phyloP scores from a whole-genome alignment of 2,329 filamentous ascomycete species.

The Rhexocercosporidium sp. region DNA sequence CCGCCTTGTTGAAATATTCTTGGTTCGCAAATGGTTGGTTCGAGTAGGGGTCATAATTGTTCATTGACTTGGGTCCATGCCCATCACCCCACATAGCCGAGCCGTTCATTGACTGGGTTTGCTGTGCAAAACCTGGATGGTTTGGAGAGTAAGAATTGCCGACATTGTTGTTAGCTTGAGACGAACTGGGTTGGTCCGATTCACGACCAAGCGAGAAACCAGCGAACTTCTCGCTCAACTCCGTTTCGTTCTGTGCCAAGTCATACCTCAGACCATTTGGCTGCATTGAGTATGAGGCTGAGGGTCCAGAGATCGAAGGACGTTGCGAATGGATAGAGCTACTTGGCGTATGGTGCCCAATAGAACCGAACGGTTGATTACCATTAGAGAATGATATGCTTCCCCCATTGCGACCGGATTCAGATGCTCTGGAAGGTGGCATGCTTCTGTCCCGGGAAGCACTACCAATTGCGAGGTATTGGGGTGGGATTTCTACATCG shows the following conservation, averaged over 20 bases:
- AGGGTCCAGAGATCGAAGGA: slow-evolving; percentile 49
- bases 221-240: slow-evolving; percentile 39
- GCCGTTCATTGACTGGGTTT: slow-evolving; percentile 31
- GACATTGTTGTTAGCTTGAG: slow-evolving; percentile 31
- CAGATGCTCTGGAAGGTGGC: slow-evolving; percentile 60
- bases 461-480: slow-evolving; percentile 51
- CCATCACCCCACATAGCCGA: slow-evolving; percentile 40
- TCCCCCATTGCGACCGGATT: slow-evolving; percentile 45
- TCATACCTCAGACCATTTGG: slow-evolving; percentile 46
- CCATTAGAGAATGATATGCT: slow-evolving; percentile 32
- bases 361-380: slow-evolving; percentile 37
- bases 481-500: slow-evolving; percentile 34
- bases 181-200: slow-evolving; percentile 28
- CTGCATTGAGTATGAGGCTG: slow-evolving; percentile 54
- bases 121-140: slow-evolving; percentile 33
- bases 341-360: slow-evolving; percentile 47
- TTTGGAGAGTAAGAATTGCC: slow-evolving; percentile 37
- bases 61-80: slow-evolving; percentile 34
- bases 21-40: slow-evolving; percentile 40
- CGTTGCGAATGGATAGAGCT: slow-evolving; percentile 55
- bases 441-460: slow-evolving; percentile 59
- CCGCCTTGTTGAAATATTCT: slow-evolving; percentile 36
- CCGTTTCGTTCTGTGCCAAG: slow-evolving; percentile 34
- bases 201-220: slow-evolving; percentile 35
- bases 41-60: slow-evolving; percentile 35